phyloP scores from a whole-genome alignment of 345 rosid genomes.

The Citrus cavaleriei region DNA sequence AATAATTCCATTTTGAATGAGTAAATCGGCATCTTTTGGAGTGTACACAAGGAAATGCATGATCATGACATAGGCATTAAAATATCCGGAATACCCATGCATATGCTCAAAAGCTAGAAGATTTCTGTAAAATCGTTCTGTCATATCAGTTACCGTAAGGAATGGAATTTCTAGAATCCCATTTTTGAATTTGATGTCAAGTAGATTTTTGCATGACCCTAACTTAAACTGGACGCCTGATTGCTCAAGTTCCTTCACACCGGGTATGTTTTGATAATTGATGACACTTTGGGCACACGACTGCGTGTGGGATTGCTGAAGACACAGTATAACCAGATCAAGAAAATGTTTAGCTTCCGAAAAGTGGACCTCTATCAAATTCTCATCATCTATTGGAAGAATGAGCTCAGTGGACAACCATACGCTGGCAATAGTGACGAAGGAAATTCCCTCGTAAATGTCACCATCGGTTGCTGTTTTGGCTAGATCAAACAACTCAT shows the following conservation, averaged over 20 bases:
- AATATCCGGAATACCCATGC: too few relatives aligned
- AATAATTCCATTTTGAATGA: too few relatives aligned
- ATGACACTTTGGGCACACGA: not conserved
- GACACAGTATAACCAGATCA: not conserved
- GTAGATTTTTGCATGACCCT: not conserved
- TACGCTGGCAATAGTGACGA: not conserved
- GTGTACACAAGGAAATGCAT: too few relatives aligned
- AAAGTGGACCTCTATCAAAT: not conserved
- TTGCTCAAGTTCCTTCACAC: not conserved
- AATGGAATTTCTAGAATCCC: not conserved
- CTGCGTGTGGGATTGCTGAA: not conserved
- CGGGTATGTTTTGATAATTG: not conserved
- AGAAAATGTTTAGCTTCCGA: not conserved
- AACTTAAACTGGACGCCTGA: not conserved
- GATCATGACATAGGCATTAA: too few relatives aligned
- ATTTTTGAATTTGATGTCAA: not conserved
- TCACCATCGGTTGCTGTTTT: not conserved
- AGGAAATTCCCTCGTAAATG: not conserved
- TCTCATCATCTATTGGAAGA: not conserved
- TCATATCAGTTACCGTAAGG: too few relatives aligned
- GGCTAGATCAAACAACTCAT: conserved; percentile 4
- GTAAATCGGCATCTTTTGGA: too few relatives aligned
- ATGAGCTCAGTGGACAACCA: too few relatives aligned
- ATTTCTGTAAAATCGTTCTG: too few relatives aligned
- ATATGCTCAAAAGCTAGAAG: too few relatives aligned